phyloP scores from a whole-genome alignment of 345 rosid species.

The rapeseed (Brassica napus) region Da-Ae NC_063440.1:16972001-16972500 shows the following conservation, averaged over 20 bases:
- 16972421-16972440: slow-evolving; percentile 68
- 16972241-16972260: slow-evolving; percentile 46
- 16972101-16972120: slow-evolving; percentile 49
- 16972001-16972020: slow-evolving; percentile 96
- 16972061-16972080: slow-evolving; percentile 96
- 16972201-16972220: not conserved
- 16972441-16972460: slow-evolving; percentile 78
- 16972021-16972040: slow-evolving; percentile 86
- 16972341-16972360: not conserved
- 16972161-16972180: slow-evolving; percentile 69
- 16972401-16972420: slow-evolving; percentile 60
- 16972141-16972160: slow-evolving; percentile 52
- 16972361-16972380: slow-evolving; percentile 9
- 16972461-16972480: slow-evolving; percentile 70
- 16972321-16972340: not conserved
- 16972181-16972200: slow-evolving; percentile 1
- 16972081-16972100: slow-evolving; percentile 61
- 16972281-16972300: slow-evolving; percentile 82
- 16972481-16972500: slow-evolving; percentile 63
- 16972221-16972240: not conserved
- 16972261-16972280: slow-evolving; percentile 70
- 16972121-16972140: slow-evolving; percentile 49
- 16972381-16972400: slow-evolving; percentile 41
- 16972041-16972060: slow-evolving; percentile 81
- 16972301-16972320: slow-evolving; percentile 45